Evolutionary conservation across 2,329 filamentous ascomycete species (phyloP).

Genomic region (Penicillium brasilianum): DNA sequence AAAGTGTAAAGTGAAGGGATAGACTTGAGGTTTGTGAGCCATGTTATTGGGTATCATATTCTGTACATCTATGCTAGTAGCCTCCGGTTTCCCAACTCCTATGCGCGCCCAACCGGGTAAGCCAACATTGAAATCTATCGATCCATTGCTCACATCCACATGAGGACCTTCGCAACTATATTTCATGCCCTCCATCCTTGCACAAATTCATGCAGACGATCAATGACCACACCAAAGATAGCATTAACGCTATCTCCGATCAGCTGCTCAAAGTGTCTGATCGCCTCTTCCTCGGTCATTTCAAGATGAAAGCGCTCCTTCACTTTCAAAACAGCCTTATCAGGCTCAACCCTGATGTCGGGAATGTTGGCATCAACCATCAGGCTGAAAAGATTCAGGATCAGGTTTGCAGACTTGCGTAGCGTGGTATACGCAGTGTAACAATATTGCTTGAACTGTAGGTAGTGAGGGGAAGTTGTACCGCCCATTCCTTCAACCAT

Average conservation of each 20-base stretch:
- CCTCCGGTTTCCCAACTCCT: not conserved
- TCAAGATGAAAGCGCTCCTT: conserved; percentile 93
- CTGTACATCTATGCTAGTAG: conserved; percentile 11
- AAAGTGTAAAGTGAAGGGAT: not conserved
- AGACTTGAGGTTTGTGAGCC: not conserved
- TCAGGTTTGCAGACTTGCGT: conserved; percentile 85
- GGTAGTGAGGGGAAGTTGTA: conserved; percentile 76
- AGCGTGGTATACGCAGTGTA: conserved; percentile 93
- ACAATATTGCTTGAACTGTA: conserved; percentile 91
- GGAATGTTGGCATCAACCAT: conserved; percentile 99
- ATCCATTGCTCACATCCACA: not conserved
- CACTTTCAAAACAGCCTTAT: conserved; percentile 93
- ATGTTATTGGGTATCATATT: conserved; percentile 18
- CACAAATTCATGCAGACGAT: conserved; percentile 90
- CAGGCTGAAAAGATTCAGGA: conserved; percentile 91
- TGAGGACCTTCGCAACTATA: not conserved
- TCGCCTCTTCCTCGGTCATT: conserved; percentile 88
- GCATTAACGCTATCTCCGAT: conserved; percentile 91
- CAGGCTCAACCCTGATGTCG: conserved; percentile 88
- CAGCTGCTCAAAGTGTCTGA: conserved; percentile 82
- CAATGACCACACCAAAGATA: conserved; percentile 91
- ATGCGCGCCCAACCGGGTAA: not conserved
- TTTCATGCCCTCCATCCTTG: conserved; percentile 80
- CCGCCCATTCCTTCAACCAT: conserved; percentile 99
- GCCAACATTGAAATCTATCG: not conserved